These are phyloP conservation scores for Yamadazyma pseudoaaseri DNA, from an alignment of 1,139 yeast genomes.

Conservation along the genomic window DNA sequence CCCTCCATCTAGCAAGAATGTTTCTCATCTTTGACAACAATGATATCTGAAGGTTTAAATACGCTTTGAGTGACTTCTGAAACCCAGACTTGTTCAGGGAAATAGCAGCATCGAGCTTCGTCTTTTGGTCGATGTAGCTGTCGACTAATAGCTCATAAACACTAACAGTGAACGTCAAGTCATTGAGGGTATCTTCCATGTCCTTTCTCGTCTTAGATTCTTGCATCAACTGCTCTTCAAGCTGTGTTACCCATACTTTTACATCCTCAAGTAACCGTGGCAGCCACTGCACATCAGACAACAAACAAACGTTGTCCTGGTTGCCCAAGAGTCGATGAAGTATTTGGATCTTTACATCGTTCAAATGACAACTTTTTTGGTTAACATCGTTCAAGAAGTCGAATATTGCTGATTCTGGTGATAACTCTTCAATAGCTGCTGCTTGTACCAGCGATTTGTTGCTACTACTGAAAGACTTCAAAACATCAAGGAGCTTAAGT, in stretches of 20 bases:
- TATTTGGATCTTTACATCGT: slow-evolving; percentile 37
- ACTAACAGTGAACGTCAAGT: slow-evolving; percentile 19
- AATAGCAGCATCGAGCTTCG: slow-evolving; percentile 20
- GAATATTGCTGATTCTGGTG: neutral
- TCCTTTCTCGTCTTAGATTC: slow-evolving; percentile 3
- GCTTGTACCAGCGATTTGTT: neutral
- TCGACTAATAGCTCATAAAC: slow-evolving; percentile 62
- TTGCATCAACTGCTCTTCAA: slow-evolving; percentile 20
- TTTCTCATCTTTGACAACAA: slow-evolving; percentile 38
- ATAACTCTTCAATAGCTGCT: slow-evolving; percentile 5
- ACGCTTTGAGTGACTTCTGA: slow-evolving; percentile 23
- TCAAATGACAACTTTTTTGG: slow-evolving; percentile 8
- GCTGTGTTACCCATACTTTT: slow-evolving; percentile 35
- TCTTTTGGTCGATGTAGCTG: slow-evolving; percentile 32
- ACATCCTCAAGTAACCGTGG: slow-evolving; percentile 21
- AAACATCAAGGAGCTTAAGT: slow-evolving; percentile 35
- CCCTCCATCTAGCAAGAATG: slow-evolving; percentile 40
- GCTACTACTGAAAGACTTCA: slow-evolving; percentile 33
- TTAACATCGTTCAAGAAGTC: slow-evolving; percentile 8
- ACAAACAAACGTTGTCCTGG: slow-evolving; percentile 16
- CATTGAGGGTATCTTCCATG: slow-evolving; percentile 1
- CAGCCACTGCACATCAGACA: slow-evolving; percentile 29
- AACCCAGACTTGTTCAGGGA: slow-evolving; percentile 19
- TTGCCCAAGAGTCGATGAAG: slow-evolving; percentile 37
- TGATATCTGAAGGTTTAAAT: slow-evolving; percentile 27